Percentiles rank a stretch among this genome's conserved stretches.
phyloP scores from a whole-genome alignment of 306 rosid genomes.

The Quillaja saponaria region DNA sequence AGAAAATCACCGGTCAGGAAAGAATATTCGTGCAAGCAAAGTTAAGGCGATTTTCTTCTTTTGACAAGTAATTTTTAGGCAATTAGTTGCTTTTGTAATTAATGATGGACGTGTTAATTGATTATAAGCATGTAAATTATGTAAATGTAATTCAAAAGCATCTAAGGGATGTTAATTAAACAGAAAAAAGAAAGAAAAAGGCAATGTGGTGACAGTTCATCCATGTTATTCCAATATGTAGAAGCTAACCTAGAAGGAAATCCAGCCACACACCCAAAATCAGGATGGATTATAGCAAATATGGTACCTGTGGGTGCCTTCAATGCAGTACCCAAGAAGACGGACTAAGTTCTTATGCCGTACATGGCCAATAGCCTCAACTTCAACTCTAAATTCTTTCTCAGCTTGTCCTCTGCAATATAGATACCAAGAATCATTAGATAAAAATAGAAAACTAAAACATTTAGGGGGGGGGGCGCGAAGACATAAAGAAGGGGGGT shows the following conservation, averaged over 20 bases:
- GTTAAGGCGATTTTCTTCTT: neutral
- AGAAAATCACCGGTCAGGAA: neutral
- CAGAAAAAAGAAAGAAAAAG: constrained; percentile 1
- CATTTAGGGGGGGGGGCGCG: too few relatives aligned
- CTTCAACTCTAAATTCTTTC: constrained; percentile 94
- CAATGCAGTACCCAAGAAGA: constrained; percentile 85
- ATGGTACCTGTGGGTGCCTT: constrained; percentile 88
- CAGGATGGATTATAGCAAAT: constrained; percentile 22
- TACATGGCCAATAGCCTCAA: constrained; percentile 94
- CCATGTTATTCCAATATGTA: constrained; percentile 26
- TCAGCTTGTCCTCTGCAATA: constrained; percentile 89
- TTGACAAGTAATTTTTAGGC: constrained; percentile 5
- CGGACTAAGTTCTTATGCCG: constrained; percentile 91
- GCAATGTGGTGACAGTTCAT: constrained; percentile 20
- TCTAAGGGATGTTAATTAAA: constrained; percentile 27
- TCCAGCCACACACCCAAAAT: constrained; percentile 8
- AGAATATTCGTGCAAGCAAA: neutral
- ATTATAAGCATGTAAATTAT: neutral
- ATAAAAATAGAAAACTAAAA: constrained; percentile 1
- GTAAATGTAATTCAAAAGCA: too few relatives aligned
- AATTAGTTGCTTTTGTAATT: neutral
- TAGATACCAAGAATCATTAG: constrained; percentile 23
- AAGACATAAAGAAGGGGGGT: neutral
- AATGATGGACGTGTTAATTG: neutral
- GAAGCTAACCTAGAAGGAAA: neutral